Conservation (phyloP, 1,284 basidiomycete genomes). For the Trichosporon ovoides region DNA sequence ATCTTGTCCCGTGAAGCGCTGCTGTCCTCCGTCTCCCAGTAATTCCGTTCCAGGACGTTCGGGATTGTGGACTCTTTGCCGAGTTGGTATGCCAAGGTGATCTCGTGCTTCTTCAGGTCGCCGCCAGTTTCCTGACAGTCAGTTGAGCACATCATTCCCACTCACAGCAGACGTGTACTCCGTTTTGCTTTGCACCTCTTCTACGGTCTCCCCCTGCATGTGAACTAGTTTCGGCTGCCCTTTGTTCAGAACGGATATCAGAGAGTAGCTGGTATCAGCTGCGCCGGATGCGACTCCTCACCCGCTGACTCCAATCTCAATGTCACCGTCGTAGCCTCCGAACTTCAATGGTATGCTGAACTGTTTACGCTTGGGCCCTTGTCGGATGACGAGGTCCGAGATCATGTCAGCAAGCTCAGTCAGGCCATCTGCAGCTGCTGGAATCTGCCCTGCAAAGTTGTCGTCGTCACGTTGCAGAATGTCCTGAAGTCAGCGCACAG, state of each 20-base stretch:
- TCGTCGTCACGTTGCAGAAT: background rate
- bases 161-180: slow-evolving; percentile 71
- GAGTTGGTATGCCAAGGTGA: slow-evolving; percentile 44
- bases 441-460: slow-evolving; percentile 32
- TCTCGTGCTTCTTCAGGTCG: slow-evolving; percentile 36
- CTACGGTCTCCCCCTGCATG: slow-evolving; percentile 69
- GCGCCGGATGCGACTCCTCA: slow-evolving; percentile 43
- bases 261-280: slow-evolving; percentile 60
- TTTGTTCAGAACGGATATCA: slow-evolving; percentile 79
- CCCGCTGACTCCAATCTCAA: slow-evolving; percentile 88
- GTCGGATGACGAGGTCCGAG: slow-evolving; percentile 68
- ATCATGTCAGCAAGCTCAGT: slow-evolving; percentile 52
- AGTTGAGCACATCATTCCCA: background rate
- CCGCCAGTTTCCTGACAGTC: slow-evolving; percentile 42
- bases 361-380: slow-evolving; percentile 79
- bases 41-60: slow-evolving; percentile 42
- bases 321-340: slow-evolving; percentile 57
- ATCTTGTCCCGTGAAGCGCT: background rate
- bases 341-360: slow-evolving; percentile 79
- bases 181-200: slow-evolving; percentile 64
- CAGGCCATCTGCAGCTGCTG: slow-evolving; percentile 60
- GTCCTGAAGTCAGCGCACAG: background rate
- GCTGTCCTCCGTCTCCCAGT: slow-evolving; percentile 37
- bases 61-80: slow-evolving; percentile 39
- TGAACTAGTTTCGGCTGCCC: slow-evolving; percentile 72